A percentile compares a stretch with the other conserved stretches of the same genome.
phyloP scores from a whole-genome alignment of 306 rosid genomes.

The Castanopsis chinensis region DNA sequence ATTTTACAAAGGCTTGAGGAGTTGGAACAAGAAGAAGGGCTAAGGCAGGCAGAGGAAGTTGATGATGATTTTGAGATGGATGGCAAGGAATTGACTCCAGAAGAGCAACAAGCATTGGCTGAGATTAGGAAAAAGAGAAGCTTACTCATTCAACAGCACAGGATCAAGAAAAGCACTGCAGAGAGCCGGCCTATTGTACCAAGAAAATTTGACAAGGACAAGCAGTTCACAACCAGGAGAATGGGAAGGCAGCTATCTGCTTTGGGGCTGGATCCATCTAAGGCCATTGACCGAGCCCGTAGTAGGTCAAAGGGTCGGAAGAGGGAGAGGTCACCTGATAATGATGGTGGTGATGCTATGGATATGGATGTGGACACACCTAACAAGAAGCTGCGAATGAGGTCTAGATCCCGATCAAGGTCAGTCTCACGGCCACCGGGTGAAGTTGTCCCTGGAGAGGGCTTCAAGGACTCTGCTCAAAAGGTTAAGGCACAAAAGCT shows the following conservation, averaged over 20 bases:
- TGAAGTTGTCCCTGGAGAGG: constrained; percentile 84
- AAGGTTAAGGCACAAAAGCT: constrained; percentile 66
- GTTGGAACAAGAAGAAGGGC: constrained; percentile 79
- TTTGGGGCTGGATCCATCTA: constrained; percentile 58
- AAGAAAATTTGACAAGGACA: constrained; percentile 73
- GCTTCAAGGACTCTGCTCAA: constrained; percentile 68
- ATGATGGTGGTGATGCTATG: constrained; percentile 45
- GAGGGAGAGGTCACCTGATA: constrained; percentile 68
- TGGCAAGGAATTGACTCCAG: constrained; percentile 58
- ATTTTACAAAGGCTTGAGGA: constrained; percentile 62
- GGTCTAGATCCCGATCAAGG: constrained; percentile 57
- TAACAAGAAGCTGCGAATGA: constrained; percentile 56
- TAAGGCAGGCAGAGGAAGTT: constrained; percentile 43
- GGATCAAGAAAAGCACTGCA: constrained; percentile 85
- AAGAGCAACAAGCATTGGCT: constrained; percentile 59
- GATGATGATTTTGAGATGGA: constrained; percentile 69
- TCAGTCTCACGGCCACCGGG: constrained; percentile 55
- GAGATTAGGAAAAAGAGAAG: constrained; percentile 71
- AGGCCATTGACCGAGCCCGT: constrained; percentile 65
- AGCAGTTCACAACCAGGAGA: constrained; percentile 54
- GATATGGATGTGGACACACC: constrained; percentile 68
- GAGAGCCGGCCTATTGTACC: constrained; percentile 82
- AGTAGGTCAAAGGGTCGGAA: constrained; percentile 73
- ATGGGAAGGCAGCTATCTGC: constrained; percentile 83
- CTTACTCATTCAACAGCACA: constrained; percentile 64